These are phyloP conservation scores for Psilocybe subaeruginosa DNA, from an alignment of 768 basidiomycete species.

Conservation along the genomic window DNA sequence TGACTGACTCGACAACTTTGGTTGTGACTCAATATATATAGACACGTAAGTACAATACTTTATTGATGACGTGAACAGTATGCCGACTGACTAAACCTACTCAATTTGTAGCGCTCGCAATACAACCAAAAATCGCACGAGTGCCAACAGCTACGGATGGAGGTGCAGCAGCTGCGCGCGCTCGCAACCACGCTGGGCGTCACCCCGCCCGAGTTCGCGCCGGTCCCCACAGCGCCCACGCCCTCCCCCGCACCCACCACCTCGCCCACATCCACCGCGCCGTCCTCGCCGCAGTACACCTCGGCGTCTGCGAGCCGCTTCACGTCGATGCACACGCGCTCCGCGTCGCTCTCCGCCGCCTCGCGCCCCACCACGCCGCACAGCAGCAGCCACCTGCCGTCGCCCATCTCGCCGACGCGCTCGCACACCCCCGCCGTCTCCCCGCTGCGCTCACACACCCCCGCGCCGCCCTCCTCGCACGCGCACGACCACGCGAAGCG, in stretches of 20 bases:
- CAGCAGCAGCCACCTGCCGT: slow-evolving; percentile 25
- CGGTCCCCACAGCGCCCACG: slow-evolving; percentile 38
- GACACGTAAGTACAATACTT: slow-evolving; percentile 58
- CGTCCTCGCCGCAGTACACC: too few relatives aligned
- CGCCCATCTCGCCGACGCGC: slow-evolving; percentile 37
- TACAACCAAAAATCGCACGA: slow-evolving; percentile 74
- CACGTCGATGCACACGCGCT: slow-evolving; percentile 48
- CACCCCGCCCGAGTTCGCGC: slow-evolving; percentile 34
- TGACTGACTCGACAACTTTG: slow-evolving; percentile 9
- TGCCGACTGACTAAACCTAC: slow-evolving; percentile 13
- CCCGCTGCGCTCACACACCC: slow-evolving; percentile 28
- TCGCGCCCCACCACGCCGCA: slow-evolving; percentile 47
- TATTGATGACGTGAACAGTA: slow-evolving; percentile 13
- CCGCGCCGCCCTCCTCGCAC: slow-evolving; percentile 27
- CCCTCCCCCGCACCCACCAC: slow-evolving; percentile 35
- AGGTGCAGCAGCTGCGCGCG: slow-evolving; percentile 60
- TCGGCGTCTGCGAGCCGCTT: neutral
- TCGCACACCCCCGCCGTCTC: slow-evolving; percentile 42
- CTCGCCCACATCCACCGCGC: neutral
- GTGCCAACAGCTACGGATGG: slow-evolving; percentile 66
- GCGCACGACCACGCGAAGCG: slow-evolving; percentile 6
- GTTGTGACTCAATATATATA: slow-evolving; percentile 28
- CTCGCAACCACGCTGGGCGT: slow-evolving; percentile 45
- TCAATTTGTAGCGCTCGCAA: slow-evolving; percentile 50
- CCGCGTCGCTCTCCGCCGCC: slow-evolving; percentile 58